Percentiles rank a stretch among this genome's conserved stretches.
Conservation (phyloP, 768 basidiomycete genomes). For the Pleurotus salmoneostramineus region DNA sequence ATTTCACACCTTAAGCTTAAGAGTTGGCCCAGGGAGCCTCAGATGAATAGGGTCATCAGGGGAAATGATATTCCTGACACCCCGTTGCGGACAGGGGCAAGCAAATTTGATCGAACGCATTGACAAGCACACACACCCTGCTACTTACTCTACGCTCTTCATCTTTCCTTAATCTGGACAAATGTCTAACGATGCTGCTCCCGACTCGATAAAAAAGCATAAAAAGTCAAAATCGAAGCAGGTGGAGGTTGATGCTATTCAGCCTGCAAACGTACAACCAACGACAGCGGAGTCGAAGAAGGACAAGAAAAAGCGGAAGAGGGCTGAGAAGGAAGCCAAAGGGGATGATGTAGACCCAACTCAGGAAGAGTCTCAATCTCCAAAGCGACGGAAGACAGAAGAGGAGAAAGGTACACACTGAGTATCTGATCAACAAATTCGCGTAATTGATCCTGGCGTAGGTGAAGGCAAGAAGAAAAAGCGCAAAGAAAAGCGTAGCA, state of each 20-base stretch:
- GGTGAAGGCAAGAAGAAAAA: not conserved
- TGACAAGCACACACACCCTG: not conserved
- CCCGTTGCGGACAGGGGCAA: too few species aligned
- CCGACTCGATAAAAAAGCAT: slow-evolving; percentile 13
- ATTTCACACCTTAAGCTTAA: too few species aligned
- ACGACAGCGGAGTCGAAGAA: slow-evolving; percentile 14
- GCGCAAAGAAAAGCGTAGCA: not conserved
- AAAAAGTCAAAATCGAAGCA: slow-evolving; percentile 22
- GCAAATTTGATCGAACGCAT: not conserved
- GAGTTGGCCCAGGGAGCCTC: too few species aligned
- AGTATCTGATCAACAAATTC: not conserved
- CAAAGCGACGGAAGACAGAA: slow-evolving; percentile 4
- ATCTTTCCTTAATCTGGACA: too few species aligned
- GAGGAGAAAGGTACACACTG: not conserved
- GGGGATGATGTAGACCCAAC: not conserved
- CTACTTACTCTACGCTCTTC: not conserved
- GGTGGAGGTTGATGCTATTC: slow-evolving; percentile 9
- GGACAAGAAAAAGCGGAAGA: slow-evolving; percentile 20
- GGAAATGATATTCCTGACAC: too few species aligned
- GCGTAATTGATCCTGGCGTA: not conserved
- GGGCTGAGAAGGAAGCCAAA: slow-evolving; percentile 17
- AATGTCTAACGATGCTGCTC: too few species aligned
- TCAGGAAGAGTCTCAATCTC: not conserved
- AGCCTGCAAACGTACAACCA: not conserved
- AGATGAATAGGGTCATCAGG: too few species aligned